These are phyloP conservation scores for Gomphus sp. DNA, from an alignment of 1,284 basidiomycete genomes.

Conservation along the genomic window DNA sequence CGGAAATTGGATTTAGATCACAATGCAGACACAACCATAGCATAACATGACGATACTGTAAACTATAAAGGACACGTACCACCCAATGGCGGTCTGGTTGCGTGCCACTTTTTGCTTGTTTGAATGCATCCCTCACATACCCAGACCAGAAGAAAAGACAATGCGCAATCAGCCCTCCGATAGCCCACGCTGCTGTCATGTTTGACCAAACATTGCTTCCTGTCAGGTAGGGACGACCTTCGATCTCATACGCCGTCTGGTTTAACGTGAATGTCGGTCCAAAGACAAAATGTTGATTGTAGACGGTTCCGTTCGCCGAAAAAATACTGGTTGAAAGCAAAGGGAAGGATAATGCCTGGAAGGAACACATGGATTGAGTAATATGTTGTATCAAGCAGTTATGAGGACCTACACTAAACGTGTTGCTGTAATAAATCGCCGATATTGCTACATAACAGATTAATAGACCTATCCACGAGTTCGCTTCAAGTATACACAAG, in stretches of 20 bases:
- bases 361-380: background rate
- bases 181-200: slow-evolving; percentile 41
- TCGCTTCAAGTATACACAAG: slow-evolving; percentile 26
- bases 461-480: slow-evolving; percentile 45
- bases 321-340: slow-evolving; percentile 60
- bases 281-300: slow-evolving; percentile 47
- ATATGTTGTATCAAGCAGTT: background rate
- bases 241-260: slow-evolving; percentile 40
- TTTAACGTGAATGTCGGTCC: slow-evolving; percentile 42
- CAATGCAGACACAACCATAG: background rate
- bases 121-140: slow-evolving; percentile 41
- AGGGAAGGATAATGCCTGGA: slow-evolving; percentile 43
- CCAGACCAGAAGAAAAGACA: slow-evolving; percentile 50
- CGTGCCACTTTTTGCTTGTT: slow-evolving; percentile 32
- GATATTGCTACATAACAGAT: slow-evolving; percentile 47
- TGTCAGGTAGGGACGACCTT: slow-evolving; percentile 43
- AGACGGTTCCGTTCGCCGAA: slow-evolving; percentile 42
- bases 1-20: slow-evolving; percentile 14
- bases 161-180: slow-evolving; percentile 56
- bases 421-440: slow-evolving; percentile 50
- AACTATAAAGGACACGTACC: slow-evolving; percentile 18
- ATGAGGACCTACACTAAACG: slow-evolving; percentile 40
- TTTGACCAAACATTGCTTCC: slow-evolving; percentile 53
- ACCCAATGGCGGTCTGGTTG: slow-evolving; percentile 54
- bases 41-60: background rate